Percentiles rank a stretch among this genome's conserved stretches.
These are phyloP conservation scores for Cerioporus squamosus DNA, from an alignment of 1,284 basidiomycete species.

Conservation along the genomic window DNA sequence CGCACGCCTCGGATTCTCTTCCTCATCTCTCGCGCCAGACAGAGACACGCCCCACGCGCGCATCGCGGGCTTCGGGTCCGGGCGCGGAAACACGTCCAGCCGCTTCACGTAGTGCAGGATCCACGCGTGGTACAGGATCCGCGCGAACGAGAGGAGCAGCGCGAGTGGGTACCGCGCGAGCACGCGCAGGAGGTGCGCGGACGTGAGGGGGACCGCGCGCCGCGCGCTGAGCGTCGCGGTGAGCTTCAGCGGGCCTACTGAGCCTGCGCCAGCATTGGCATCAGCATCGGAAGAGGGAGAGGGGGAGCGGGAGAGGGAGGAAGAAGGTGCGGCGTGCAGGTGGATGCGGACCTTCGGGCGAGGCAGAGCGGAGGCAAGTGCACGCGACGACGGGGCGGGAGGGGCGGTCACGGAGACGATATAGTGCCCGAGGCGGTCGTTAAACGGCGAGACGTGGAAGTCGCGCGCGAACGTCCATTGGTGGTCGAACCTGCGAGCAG, in stretches of 20 bases:
- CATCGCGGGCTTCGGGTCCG: conserved; percentile 55
- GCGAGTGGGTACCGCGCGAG: conserved; percentile 56
- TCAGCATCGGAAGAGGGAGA: background rate
- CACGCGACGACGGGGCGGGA: conserved; percentile 43
- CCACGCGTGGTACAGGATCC: conserved; percentile 72
- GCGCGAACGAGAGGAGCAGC: conserved; percentile 60
- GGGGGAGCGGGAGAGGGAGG: too few species aligned
- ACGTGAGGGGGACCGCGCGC: conserved; percentile 46
- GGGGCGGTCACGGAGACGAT: conserved; percentile 53
- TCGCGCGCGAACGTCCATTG: conserved; percentile 75
- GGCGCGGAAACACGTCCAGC: conserved; percentile 66
- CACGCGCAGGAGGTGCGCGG: conserved; percentile 45
- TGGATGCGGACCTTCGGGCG: conserved; percentile 50
- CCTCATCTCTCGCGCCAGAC: too few species aligned
- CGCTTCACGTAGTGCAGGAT: conserved; percentile 68
- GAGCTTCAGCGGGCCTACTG: conserved; percentile 51
- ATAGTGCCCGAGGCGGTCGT: conserved; percentile 75
- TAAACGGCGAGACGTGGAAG: conserved; percentile 86
- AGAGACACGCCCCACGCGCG: conserved; percentile 13
- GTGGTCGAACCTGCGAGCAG: conserved; percentile 54
- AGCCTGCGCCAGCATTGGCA: too few species aligned
- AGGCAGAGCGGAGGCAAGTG: conserved; percentile 25
- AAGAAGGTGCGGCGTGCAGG: conserved; percentile 35
- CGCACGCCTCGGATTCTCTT: background rate
- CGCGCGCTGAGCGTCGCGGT: conserved; percentile 47